Conservation (phyloP, 148 eudicot genomes). For the Chenopodium formosanum region DNA sequence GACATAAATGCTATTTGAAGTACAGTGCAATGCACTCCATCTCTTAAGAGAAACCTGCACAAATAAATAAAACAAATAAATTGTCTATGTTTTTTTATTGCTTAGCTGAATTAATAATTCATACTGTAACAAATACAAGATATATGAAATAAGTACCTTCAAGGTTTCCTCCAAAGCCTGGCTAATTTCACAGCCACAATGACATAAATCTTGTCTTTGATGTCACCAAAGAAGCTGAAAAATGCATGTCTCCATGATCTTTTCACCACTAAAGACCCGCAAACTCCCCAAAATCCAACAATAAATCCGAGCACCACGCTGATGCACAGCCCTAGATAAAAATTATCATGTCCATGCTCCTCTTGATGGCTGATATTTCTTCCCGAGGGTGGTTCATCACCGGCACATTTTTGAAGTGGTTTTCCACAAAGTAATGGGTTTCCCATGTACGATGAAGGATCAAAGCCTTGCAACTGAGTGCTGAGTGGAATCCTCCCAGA, state of each 20-base stretch:
- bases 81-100: too few species aligned
- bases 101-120: too few species aligned
- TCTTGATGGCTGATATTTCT: background rate
- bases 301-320: constrained; percentile 17
- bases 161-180: background rate
- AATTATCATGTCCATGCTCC: background rate
- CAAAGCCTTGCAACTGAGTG: background rate
- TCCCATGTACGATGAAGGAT: constrained; percentile 9
- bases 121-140: background rate
- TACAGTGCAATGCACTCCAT: too few species aligned
- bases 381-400: constrained; percentile 7
- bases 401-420: constrained; percentile 17
- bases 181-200: background rate
- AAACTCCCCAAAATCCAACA: constrained; percentile 17
- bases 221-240: constrained; percentile 1
- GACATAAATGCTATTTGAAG: too few species aligned
- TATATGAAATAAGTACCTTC: background rate
- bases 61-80: too few species aligned
- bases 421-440: constrained; percentile 21
- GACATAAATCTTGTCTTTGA: background rate
- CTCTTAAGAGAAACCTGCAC: too few species aligned
- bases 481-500: background rate
- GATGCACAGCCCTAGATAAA: constrained; percentile 9
- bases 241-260: constrained; percentile 17
- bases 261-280: constrained; percentile 10